phyloP scores from a whole-genome alignment of 176 grass and related monocot species.

The Melocanna baccifera region DNA sequence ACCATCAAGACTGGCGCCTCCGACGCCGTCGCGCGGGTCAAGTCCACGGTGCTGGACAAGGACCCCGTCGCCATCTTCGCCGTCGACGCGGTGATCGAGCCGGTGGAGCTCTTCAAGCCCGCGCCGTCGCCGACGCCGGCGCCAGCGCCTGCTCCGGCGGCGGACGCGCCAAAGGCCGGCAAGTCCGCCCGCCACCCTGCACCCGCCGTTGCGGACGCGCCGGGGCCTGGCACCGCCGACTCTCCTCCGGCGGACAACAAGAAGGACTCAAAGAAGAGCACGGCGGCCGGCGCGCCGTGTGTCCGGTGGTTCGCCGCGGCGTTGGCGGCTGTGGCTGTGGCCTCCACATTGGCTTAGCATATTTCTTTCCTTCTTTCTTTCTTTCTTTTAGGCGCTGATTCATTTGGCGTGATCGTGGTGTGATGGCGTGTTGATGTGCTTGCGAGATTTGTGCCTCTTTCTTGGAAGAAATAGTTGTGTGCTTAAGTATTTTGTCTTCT shows the following conservation, averaged over 20 bases:
- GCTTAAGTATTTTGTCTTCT: constrained; percentile 11
- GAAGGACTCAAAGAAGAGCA: constrained; percentile 46
- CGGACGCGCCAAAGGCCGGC: constrained; percentile 37
- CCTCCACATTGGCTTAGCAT: constrained; percentile 2
- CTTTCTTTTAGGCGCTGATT: constrained; percentile 7
- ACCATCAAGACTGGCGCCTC: constrained; percentile 51
- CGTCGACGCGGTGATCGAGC: constrained; percentile 63
- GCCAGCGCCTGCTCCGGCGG: constrained; percentile 13
- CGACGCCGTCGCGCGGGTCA: constrained; percentile 36
- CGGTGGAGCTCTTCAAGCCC: constrained; percentile 68
- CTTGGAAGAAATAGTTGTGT: constrained; percentile 28
- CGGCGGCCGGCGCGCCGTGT: constrained; percentile 17
- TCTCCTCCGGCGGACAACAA: constrained; percentile 37
- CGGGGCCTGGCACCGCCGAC: constrained; percentile 27
- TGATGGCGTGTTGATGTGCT: constrained; percentile 29
- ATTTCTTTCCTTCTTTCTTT: not conserved
- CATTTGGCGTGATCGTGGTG: constrained; percentile 31
- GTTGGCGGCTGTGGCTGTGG: constrained; percentile 7
- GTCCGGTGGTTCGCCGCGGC: constrained; percentile 19
- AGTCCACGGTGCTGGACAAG: constrained; percentile 40
- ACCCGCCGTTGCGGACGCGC: constrained; percentile 43
- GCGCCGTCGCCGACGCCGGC: constrained; percentile 25
- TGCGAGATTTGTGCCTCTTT: constrained; percentile 22
- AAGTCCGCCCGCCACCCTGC: constrained; percentile 22
- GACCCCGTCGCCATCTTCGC: constrained; percentile 64